Percentiles rank a stretch among this genome's conserved stretches.
Conservation (phyloP, 352 stramenopile species). For the Saprolegnia diclina region DNA sequence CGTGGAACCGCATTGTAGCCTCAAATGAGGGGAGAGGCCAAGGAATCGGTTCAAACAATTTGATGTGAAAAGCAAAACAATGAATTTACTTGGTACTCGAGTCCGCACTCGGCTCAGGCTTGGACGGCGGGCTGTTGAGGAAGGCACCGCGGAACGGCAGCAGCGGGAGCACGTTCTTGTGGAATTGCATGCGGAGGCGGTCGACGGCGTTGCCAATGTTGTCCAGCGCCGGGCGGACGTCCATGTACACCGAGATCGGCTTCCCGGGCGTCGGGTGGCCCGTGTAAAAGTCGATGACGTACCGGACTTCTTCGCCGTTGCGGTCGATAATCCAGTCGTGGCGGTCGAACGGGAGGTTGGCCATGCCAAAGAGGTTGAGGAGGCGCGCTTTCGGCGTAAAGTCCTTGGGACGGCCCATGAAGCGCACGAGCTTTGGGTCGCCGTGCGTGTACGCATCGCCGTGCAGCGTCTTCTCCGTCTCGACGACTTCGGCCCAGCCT, state of each 20-base stretch:
- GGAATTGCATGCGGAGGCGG: conserved; percentile 72
- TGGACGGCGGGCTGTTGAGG: neutral
- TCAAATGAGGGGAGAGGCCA: neutral
- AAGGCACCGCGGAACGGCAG: conserved; percentile 61
- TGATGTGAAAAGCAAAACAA: no score
- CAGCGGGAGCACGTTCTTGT: conserved; percentile 63
- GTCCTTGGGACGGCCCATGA: conserved; percentile 93
- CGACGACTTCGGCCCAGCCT: conserved; percentile 89
- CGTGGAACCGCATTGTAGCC: neutral
- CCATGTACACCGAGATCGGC: conserved; percentile 91
- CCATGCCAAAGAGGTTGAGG: conserved; percentile 63
- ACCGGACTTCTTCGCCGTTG: conserved; percentile 88
- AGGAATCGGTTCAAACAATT: no score
- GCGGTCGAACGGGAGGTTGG: conserved; percentile 94
- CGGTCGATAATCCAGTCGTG: conserved; percentile 98
- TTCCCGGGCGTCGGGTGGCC: conserved; percentile 78
- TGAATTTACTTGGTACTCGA: no score
- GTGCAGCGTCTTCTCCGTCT: conserved; percentile 82
- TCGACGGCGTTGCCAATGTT: conserved; percentile 71
- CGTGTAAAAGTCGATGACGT: conserved; percentile 99
- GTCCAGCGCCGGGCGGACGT: conserved; percentile 96
- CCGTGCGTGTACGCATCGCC: conserved; percentile 12
- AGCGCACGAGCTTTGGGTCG: conserved; percentile 87
- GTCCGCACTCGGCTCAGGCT: neutral
- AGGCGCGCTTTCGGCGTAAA: conserved; percentile 92